phyloP scores from a whole-genome alignment of 2,329 filamentous ascomycete genomes.

The Cercospora canescens region DNA sequence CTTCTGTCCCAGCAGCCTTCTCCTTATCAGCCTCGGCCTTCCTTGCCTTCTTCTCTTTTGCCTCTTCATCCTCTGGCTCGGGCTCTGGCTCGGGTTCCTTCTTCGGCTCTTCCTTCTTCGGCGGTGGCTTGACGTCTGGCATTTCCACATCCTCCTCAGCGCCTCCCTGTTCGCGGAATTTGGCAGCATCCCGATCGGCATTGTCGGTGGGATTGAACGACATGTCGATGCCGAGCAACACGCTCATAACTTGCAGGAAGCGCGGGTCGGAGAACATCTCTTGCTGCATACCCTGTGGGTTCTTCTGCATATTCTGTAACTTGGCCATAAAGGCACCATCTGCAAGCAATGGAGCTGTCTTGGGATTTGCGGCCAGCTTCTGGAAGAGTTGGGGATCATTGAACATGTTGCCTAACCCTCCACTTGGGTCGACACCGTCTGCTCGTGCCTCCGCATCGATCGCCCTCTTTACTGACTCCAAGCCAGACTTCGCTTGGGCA shows the following conservation, averaged over 20 bases:
- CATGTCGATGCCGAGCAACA: constrained; percentile 93
- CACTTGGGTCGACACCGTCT: constrained; percentile 67
- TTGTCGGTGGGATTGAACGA: constrained; percentile 60
- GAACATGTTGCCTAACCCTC: constrained; percentile 88
- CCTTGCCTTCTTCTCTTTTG: constrained; percentile 78
- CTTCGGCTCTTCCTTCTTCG: constrained; percentile 48
- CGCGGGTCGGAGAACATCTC: constrained; percentile 80
- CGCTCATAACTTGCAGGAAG: constrained; percentile 91
- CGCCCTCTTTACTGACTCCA: constrained; percentile 81
- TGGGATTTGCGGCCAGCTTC: constrained; percentile 92
- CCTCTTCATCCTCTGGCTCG: constrained; percentile 77
- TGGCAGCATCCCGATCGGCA: constrained; percentile 43
- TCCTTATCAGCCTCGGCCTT: constrained; percentile 92
- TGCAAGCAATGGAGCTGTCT: constrained; percentile 78
- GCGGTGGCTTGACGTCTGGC: constrained; percentile 71
- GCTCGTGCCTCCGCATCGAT: constrained; percentile 73
- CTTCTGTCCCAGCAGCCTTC: constrained; percentile 89
- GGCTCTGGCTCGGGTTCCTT: constrained; percentile 65
- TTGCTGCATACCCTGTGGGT: constrained; percentile 75
- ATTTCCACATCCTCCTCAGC: constrained; percentile 74
- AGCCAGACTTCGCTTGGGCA: constrained; percentile 85
- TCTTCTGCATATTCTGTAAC: constrained; percentile 75
- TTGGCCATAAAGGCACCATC: constrained; percentile 90
- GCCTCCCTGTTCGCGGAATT: constrained; percentile 65
- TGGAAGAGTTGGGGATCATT: constrained; percentile 85